Conservation (phyloP, 2,329 filamentous ascomycete species). For the Fusarium praegraminearum region DNA sequence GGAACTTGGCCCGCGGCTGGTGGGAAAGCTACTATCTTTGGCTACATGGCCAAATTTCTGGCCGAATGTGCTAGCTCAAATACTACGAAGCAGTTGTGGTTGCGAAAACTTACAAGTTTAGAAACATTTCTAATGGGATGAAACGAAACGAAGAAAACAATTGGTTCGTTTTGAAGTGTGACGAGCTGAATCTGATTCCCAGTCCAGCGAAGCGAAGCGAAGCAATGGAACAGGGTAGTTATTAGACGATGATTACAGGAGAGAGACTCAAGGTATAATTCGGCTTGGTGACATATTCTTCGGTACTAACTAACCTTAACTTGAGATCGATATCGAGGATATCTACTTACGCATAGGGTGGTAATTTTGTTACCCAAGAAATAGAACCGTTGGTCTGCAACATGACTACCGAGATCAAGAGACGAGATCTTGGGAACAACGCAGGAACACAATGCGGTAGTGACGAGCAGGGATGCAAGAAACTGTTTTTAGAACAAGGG, state of each 20-base stretch:
- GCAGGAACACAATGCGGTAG: conserved; percentile 19
- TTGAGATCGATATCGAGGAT: not conserved
- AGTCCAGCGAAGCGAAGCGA: not conserved
- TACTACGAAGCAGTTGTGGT: conserved; percentile 5
- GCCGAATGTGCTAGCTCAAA: conserved; percentile 9
- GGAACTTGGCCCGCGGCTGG: conserved; percentile 4
- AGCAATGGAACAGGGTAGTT: not conserved
- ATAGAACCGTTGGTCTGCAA: conserved; percentile 13
- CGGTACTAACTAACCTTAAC: not conserved
- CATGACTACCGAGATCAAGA: conserved; percentile 16
- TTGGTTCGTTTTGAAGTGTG: not conserved
- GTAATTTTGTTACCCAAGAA: not conserved
- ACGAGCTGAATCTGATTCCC: not conserved
- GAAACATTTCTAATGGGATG: conserved; percentile 5
- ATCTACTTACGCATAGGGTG: not conserved
- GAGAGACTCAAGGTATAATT: not conserved
- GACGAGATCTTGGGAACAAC: conserved; percentile 7
- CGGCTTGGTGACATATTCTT: not conserved
- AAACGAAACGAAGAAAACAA: conserved; percentile 1
- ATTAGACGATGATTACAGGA: not conserved
- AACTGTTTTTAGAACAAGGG: conserved; percentile 30
- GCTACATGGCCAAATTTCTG: conserved; percentile 5
- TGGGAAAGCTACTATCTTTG: conserved; percentile 38
- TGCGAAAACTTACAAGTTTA: conserved; percentile 10
- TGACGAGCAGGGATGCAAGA: conserved; percentile 12